These are phyloP conservation scores for Apostasia ramifera DNA, from an alignment of 106 monocot species.

Conservation along the genomic window DNA sequence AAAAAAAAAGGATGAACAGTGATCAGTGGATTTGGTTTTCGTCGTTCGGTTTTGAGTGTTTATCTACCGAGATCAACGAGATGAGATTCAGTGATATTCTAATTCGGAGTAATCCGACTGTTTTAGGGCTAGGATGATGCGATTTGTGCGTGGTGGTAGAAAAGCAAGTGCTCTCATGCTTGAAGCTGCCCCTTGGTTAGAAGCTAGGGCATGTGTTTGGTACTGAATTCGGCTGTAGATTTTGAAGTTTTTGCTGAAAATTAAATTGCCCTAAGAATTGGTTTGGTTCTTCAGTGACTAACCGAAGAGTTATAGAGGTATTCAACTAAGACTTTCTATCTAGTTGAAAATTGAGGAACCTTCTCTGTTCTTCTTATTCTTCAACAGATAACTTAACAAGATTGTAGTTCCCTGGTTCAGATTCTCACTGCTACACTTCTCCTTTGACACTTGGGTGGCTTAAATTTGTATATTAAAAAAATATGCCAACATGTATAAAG, in stretches of 20 bases:
- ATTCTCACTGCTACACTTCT: too few species aligned
- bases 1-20: neutral
- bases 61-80: neutral
- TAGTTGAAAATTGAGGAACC: too few species aligned
- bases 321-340: too few species aligned
- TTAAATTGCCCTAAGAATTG: neutral
- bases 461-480: too few species aligned
- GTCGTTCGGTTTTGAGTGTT: neutral
- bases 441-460: too few species aligned
- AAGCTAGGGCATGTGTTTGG: neutral
- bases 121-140: neutral
- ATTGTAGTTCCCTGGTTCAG: too few species aligned
- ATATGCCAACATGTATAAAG: too few species aligned
- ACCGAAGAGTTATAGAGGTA: too few species aligned
- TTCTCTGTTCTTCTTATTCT: too few species aligned
- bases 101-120: neutral
- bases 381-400: too few species aligned
- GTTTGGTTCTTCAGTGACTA: too few species aligned
- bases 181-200: neutral
- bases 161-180: neutral
- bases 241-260: neutral
- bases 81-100: neutral
- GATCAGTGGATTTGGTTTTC: neutral
- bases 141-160: neutral
- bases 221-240: neutral